phyloP scores from a whole-genome alignment of 495 filamentous ascomycete genomes.

The Lichenothelia convexa region DNA sequence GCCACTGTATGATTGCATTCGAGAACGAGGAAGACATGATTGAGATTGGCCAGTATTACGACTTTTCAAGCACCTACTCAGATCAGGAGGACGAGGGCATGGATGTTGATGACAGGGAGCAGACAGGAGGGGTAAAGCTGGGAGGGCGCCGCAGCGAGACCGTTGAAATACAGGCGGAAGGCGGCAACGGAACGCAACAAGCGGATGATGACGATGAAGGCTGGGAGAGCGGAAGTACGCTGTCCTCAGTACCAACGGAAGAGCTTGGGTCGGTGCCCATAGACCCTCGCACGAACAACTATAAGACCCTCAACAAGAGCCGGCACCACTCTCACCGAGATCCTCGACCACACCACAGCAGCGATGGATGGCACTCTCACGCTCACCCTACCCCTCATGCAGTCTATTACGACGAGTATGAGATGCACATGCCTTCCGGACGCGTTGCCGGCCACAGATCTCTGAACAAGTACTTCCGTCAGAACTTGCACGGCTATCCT shows the following conservation, averaged over 20 bases:
- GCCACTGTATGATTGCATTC: constrained; percentile 92
- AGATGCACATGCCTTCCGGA: constrained; percentile 84
- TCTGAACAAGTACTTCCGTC: constrained; percentile 68
- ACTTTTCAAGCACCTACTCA: constrained; percentile 87
- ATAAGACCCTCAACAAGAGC: constrained; percentile 39
- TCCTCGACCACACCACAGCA: constrained; percentile 44
- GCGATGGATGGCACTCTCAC: constrained; percentile 58
- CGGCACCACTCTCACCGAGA: constrained; percentile 45
- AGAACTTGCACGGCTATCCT: constrained; percentile 76
- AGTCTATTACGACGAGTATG: constrained; percentile 75
- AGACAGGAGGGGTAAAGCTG: constrained; percentile 41
- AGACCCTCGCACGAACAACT: constrained; percentile 40
- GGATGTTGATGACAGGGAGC: constrained; percentile 24
- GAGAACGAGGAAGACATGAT: constrained; percentile 77
- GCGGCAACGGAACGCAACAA: constrained; percentile 8
- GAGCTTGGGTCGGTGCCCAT: constrained; percentile 56
- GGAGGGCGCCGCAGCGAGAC: constrained; percentile 27
- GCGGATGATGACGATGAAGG: constrained; percentile 42
- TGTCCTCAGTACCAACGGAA: constrained; percentile 62
- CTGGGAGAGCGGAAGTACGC: constrained; percentile 87
- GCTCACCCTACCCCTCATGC: constrained; percentile 40
- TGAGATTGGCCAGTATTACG: constrained; percentile 94
- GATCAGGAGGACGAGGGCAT: constrained; percentile 43
- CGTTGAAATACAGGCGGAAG: constrained; percentile 6
- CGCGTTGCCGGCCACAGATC: constrained; percentile 81